Conservation (phyloP, 495 filamentous ascomycete genomes). For the Penicillium crystallinum region DNA sequence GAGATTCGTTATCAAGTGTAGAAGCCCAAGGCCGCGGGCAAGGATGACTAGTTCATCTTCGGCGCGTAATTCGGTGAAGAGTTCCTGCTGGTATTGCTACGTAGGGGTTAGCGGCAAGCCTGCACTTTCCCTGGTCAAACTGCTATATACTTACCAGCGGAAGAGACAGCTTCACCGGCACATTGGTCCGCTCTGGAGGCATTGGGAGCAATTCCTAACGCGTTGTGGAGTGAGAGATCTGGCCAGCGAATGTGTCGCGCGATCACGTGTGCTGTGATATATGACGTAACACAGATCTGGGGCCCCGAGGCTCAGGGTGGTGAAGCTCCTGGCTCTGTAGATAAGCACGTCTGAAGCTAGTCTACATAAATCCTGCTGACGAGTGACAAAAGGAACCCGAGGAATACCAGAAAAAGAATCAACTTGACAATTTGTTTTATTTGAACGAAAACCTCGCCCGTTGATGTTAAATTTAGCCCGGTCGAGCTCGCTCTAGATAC, state of each 20-base stretch:
- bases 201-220: slow-evolving; percentile 41
- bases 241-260: slow-evolving; percentile 11
- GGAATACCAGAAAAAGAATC: neutral
- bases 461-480: neutral
- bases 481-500: neutral
- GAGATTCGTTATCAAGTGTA: slow-evolving; percentile 86
- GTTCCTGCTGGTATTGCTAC: slow-evolving; percentile 79
- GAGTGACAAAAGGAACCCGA: no score
- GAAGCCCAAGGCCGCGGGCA: slow-evolving; percentile 84
- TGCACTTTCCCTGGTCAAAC: slow-evolving; percentile 9
- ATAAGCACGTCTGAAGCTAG: no score
- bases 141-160: slow-evolving; percentile 60
- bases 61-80: slow-evolving; percentile 81
- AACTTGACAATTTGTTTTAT: no score
- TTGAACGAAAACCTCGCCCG: no score
- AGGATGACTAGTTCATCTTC: slow-evolving; percentile 93
- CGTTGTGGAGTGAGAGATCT: slow-evolving; percentile 10
- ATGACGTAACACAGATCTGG: slow-evolving; percentile 41
- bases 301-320: no score
- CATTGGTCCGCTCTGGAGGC: slow-evolving; percentile 53
- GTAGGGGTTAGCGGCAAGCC: slow-evolving; percentile 11
- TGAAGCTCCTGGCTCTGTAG: neutral
- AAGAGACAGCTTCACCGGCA: slow-evolving; percentile 85
- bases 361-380: no score
- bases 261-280: slow-evolving; percentile 36